Percentiles rank a stretch among this genome's conserved stretches.
These are phyloP conservation scores for Symbiotaphrina buchneri DNA, from an alignment of 495 filamentous ascomycete genomes.

Conservation along the genomic window DNA sequence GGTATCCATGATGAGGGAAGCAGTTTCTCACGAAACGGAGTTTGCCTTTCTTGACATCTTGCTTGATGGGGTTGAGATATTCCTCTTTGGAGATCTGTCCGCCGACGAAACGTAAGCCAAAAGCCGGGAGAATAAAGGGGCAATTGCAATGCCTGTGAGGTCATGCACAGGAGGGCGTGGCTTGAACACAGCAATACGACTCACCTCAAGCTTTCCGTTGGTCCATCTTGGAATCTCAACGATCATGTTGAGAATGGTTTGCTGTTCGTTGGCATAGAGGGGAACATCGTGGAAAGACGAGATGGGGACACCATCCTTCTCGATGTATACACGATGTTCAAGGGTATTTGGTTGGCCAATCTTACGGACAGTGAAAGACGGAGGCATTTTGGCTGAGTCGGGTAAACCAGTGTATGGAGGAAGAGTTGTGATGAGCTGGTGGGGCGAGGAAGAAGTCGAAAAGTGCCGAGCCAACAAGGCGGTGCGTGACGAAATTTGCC, in stretches of 20 bases:
- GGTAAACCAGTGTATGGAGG: slow-evolving; percentile 10
- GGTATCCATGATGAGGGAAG: slow-evolving; percentile 99
- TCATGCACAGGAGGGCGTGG: not conserved
- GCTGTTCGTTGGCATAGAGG: slow-evolving; percentile 81
- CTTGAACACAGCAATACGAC: slow-evolving; percentile 7
- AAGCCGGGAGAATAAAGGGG: not conserved
- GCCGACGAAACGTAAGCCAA: not conserved
- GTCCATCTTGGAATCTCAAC: slow-evolving; percentile 99
- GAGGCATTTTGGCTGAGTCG: slow-evolving; percentile 27
- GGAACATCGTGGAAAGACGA: slow-evolving; percentile 98
- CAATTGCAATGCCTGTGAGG: slow-evolving; percentile 6
- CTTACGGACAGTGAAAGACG: slow-evolving; percentile 52
- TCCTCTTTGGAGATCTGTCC: slow-evolving; percentile 92
- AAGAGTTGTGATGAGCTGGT: slow-evolving; percentile 14
- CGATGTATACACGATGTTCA: slow-evolving; percentile 92
- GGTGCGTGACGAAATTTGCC: slow-evolving; percentile 2
- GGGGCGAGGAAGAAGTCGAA: slow-evolving; percentile 2
- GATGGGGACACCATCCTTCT: slow-evolving; percentile 85
- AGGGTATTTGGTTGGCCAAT: slow-evolving; percentile 76
- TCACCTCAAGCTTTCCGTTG: slow-evolving; percentile 96
- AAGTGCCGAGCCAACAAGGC: slow-evolving; percentile 4
- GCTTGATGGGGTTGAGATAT: slow-evolving; percentile 91
- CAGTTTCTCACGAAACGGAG: slow-evolving; percentile 98
- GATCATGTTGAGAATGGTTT: slow-evolving; percentile 95
- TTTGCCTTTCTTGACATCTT: slow-evolving; percentile 75